Evolutionary conservation across 345 rosid genomes (phyloP).

Genomic region (Brassica nigra): DNA sequence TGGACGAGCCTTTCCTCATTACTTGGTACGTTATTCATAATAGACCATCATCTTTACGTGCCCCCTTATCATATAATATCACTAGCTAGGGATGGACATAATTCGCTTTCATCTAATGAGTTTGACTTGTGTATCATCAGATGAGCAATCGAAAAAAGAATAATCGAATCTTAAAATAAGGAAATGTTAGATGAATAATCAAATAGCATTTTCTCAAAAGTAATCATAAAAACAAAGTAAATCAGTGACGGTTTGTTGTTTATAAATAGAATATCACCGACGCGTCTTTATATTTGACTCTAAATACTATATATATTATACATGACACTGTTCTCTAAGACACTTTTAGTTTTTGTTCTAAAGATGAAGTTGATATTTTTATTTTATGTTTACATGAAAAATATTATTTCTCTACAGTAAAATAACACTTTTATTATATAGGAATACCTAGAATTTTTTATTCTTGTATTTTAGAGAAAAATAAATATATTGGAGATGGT

Average conservation of each 20-base stretch:
- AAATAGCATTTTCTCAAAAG: neutral
- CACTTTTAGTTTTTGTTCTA: neutral
- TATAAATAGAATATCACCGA: too few relatives aligned
- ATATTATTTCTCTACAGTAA: too few relatives aligned
- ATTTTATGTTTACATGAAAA: neutral
- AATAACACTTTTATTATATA: neutral
- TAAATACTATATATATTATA: too few relatives aligned
- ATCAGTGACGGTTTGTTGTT: neutral
- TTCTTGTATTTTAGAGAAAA: too few relatives aligned
- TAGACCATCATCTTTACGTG: neutral
- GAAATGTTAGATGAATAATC: neutral
- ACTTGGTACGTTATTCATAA: constrained; percentile 49
- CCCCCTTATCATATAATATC: neutral
- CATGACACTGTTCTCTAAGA: neutral
- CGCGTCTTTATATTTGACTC: neutral
- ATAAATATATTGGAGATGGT: neutral
- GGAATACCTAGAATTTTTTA: neutral
- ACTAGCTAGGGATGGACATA: neutral
- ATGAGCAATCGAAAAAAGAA: neutral
- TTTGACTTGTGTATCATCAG: neutral
- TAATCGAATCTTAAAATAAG: too few relatives aligned
- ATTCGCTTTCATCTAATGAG: neutral
- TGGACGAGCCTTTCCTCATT: constrained; percentile 74
- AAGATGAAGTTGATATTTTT: neutral
- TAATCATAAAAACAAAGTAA: neutral